Percentiles rank a stretch among this genome's conserved stretches.
These are phyloP conservation scores for Centella asiatica DNA, from an alignment of 129 eudicot species.

Conservation along the genomic window DNA sequence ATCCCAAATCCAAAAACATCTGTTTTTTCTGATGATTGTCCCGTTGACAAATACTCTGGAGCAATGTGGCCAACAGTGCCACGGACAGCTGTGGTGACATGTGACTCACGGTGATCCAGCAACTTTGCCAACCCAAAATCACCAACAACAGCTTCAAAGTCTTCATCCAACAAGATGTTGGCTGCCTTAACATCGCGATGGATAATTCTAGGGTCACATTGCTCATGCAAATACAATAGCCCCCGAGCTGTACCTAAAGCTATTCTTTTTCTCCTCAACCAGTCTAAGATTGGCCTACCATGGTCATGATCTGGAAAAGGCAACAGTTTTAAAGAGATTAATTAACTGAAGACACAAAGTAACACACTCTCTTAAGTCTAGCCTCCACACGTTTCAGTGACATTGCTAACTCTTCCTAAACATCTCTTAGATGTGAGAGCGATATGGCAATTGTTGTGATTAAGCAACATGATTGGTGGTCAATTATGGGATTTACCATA, in stretches of 20 bases:
- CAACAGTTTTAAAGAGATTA: not conserved
- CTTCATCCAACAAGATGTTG: constrained; percentile 82
- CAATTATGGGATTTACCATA: not conserved
- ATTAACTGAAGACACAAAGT: not conserved
- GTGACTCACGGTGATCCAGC: constrained; percentile 83
- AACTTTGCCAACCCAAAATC: constrained; percentile 94
- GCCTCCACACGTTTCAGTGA: not conserved
- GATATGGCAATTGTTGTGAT: too few species aligned
- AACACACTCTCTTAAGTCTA: not conserved
- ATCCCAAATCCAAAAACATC: constrained; percentile 96
- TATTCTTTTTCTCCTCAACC: constrained; percentile 75
- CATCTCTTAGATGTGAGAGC: not conserved
- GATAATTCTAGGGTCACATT: constrained; percentile 83
- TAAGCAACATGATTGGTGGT: not conserved
- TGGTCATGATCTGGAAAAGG: constrained; percentile 49
- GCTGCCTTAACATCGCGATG: constrained; percentile 99
- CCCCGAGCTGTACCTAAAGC: constrained; percentile 95
- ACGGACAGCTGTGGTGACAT: constrained; percentile 95
- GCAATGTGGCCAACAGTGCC: constrained; percentile 98
- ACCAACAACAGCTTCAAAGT: constrained; percentile 96
- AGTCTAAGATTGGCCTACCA: constrained; percentile 76
- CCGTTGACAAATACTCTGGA: constrained; percentile 85
- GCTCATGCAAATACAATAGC: constrained; percentile 82
- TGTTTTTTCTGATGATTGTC: constrained; percentile 92
- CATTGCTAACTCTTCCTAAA: not conserved